Conservation (phyloP, 768 basidiomycete genomes). For the Psilocybe cubensis region DNA sequence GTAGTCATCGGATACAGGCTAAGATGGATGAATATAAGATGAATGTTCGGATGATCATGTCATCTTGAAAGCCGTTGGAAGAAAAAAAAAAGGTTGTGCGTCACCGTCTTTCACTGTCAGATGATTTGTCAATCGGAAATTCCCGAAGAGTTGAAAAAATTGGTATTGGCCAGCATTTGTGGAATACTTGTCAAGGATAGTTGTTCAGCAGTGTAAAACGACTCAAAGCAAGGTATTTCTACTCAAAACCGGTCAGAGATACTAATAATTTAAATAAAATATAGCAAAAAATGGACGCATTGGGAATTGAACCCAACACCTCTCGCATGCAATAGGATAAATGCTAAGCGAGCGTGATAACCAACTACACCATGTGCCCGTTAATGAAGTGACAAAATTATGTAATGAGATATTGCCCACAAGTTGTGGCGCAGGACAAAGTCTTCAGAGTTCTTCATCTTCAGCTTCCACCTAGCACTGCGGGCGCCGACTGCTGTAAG, state of each 20-base stretch:
- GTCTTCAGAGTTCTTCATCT: no score
- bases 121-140: background rate
- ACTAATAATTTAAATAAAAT: background rate
- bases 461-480: no score
- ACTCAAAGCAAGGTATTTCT: conserved; percentile 5
- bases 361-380: conserved; percentile 33
- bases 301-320: conserved; percentile 24
- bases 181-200: no score
- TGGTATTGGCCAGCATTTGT: no score
- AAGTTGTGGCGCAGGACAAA: no score
- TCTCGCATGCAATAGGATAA: conserved; percentile 9
- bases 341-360: conserved; percentile 33
- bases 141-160: no score
- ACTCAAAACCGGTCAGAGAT: conserved; percentile 6
- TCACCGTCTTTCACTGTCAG: background rate
- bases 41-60: background rate
- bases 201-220: conserved; percentile 2
- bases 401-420: no score
- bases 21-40: background rate
- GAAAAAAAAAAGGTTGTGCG: no score
- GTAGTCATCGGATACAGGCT: background rate
- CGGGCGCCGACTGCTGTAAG: no score
- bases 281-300: conserved; percentile 17
- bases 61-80: background rate
- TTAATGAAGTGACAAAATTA: no score